Conservation (phyloP, 129 eudicot genomes). For the sunflower (Helianthus annuus) region HanXRQr2.0-SUNRISE NC_035435.2:148722324-148722823, state of each 20-base stretch:
- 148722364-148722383: background rate
- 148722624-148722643: background rate
- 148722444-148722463: conserved; percentile 1
- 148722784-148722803: conserved; percentile 71
- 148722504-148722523: conserved; percentile 77
- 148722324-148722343: conserved; percentile 1
- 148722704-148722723: conserved; percentile 89
- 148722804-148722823: conserved; percentile 57
- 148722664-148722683: conserved; percentile 11
- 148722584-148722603: conserved; percentile 77
- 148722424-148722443: background rate
- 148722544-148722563: conserved; percentile 95
- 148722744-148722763: conserved; percentile 83
- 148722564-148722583: conserved; percentile 94
- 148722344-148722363: background rate
- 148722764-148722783: conserved; percentile 90
- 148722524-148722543: conserved; percentile 89
- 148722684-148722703: conserved; percentile 28
- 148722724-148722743: conserved; percentile 78
- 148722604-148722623: conserved; percentile 42
- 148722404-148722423: background rate
- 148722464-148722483: conserved; percentile 17
- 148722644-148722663: background rate
- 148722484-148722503: conserved; percentile 43
- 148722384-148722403: background rate